Evolutionary conservation across 176 grass and related monocot genomes (phyloP).

Genomic region (Triticum timopheevii): DNA sequence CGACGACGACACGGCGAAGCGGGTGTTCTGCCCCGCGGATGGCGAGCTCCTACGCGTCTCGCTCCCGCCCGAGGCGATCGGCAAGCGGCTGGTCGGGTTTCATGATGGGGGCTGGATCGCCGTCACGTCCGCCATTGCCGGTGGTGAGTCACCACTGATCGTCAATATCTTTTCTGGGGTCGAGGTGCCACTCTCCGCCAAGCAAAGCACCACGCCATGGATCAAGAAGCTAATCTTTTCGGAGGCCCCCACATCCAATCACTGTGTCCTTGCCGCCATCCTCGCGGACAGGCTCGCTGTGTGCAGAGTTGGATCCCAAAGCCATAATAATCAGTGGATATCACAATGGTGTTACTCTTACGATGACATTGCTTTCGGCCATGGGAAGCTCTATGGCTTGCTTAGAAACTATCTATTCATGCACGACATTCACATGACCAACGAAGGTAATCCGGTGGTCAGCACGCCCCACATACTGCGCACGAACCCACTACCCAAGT

Average conservation of each 20-base stretch:
- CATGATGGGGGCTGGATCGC: not conserved
- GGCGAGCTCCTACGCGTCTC: not conserved
- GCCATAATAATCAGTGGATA: not conserved
- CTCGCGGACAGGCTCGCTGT: not conserved
- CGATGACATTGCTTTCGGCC: not conserved
- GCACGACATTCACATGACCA: not conserved
- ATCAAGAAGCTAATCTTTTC: not conserved
- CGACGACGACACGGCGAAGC: not conserved
- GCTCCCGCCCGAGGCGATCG: too few species aligned
- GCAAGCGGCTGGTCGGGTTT: not conserved
- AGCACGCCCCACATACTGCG: not conserved
- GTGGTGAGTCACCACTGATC: not conserved
- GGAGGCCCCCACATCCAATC: not conserved
- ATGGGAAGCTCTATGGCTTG: not conserved
- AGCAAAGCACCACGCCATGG: not conserved
- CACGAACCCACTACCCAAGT: not conserved
- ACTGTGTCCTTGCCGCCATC: not conserved
- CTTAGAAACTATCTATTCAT: rapidly evolving
- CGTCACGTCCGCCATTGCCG: not conserved
- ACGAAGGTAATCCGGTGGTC: not conserved
- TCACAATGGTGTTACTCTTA: rapidly evolving
- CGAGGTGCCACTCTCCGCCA: not conserved
- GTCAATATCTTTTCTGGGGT: not conserved
- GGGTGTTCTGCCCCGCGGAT: not conserved
- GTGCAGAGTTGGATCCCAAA: not conserved